Evolutionary conservation across 2,329 filamentous ascomycete genomes (phyloP).

Genomic region (Xylaria sp.): DNA sequence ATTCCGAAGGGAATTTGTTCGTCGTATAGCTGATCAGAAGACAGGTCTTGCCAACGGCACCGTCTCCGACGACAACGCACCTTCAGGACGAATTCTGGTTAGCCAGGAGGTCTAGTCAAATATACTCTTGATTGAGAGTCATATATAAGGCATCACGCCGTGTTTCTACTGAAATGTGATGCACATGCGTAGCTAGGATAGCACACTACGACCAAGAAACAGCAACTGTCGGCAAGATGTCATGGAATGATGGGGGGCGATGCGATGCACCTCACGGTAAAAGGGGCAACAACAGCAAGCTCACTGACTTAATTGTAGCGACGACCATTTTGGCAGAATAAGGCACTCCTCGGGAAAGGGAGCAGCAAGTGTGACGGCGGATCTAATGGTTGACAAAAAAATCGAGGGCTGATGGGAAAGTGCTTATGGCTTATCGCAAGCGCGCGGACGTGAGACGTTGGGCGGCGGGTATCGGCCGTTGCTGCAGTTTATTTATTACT

Average conservation of each 20-base stretch:
- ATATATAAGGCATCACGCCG: conserved; percentile 29
- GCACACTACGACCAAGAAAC: conserved; percentile 19
- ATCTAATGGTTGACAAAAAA: conserved; percentile 31
- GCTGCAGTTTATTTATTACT: conserved; percentile 36
- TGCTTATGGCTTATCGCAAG: conserved; percentile 49
- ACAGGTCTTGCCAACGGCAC: conserved; percentile 99
- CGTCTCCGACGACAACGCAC: conserved; percentile 98
- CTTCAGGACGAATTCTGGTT: conserved; percentile 59
- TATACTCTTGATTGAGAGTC: conserved; percentile 17
- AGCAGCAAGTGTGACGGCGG: conserved; percentile 17
- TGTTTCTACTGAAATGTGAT: conserved; percentile 29
- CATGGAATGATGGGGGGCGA: conserved; percentile 26
- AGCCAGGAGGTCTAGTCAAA: conserved; percentile 35
- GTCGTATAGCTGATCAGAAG: conserved; percentile 99
- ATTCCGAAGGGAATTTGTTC: conserved; percentile 99
- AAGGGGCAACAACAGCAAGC: conserved; percentile 35
- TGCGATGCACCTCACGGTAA: conserved; percentile 32
- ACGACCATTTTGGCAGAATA: conserved; percentile 64
- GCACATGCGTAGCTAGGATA: conserved; percentile 32
- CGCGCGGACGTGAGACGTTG: conserved; percentile 40
- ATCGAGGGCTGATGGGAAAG: conserved; percentile 26
- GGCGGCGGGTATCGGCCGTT: conserved; percentile 45
- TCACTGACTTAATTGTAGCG: conserved; percentile 72
- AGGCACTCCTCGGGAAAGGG: conserved; percentile 23
- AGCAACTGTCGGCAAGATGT: conserved; percentile 20